Evolutionary conservation across 2,329 filamentous ascomycete species (phyloP), one percentile per base, ranked within the genome.

Genomic region (Pseudopyrenochaeta lycopersici): DNA sequence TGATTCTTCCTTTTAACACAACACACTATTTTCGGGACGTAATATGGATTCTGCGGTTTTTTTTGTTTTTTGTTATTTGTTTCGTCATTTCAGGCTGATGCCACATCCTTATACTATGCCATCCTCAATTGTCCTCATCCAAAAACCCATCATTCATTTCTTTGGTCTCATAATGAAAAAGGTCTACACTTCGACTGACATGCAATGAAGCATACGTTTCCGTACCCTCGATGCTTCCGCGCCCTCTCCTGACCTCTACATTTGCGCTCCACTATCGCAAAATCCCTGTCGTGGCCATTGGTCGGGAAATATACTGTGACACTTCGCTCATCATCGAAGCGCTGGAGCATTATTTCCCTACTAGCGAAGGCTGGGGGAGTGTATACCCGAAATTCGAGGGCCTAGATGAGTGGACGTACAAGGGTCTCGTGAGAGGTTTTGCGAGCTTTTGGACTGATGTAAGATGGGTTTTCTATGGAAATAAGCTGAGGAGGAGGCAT

Each of bases 391-490:
- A 50, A 5, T 62, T 67, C 2, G 42, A 46, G 3, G 56, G 51
- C 1, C 18, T 61, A 3, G 72, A 69, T 32, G 68, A 68, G 1
- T 67, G 75, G 62, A 56, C 60, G n/a, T 77, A 79, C 47, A 45
- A 69, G 6, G 64, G 67, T 0, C 49, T 78, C 2, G 76, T 72
- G 4, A 60, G 77, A n/a, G 75, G 75, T 0, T 77, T 78, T 31
- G 72, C 76, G 2, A 70, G 63, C n/a, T 78, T 77, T 55, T 78
- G 76, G 76, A 73, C 69, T 2, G 77, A 79, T 52, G 63, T 68
- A 47, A 44, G 62, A 5, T 27, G 23, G 9, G 4, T 27, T 27
- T 4, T 27, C 23, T 40, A n/a, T n/a, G 3, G 9, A 68, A 7
- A 20, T 56, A 53, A 74, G n/a, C n/a, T 9, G 9, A 27, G 9